Conservation (phyloP, 202 grass and related monocot species). For the Panicum hallii region DNA sequence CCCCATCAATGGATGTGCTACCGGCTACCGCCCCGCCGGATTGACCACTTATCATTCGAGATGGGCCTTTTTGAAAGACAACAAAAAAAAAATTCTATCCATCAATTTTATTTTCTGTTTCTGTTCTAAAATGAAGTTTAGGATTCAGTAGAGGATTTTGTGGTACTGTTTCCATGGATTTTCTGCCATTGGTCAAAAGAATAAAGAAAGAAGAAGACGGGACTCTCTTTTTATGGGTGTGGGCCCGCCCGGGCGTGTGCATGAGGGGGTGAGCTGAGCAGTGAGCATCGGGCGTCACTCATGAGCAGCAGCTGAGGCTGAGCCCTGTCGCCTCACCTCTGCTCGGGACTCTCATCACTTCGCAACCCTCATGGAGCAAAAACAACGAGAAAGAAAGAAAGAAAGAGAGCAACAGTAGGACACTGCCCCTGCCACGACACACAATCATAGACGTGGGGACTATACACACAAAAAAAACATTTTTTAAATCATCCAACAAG, state of each 20-base stretch:
- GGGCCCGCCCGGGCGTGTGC: constrained; percentile 34
- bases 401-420: background rate
- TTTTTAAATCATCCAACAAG: background rate
- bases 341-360: constrained; percentile 24
- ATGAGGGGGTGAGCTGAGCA: constrained; percentile 28
- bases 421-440: constrained; percentile 36
- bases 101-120: background rate
- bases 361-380: background rate
- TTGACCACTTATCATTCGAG: constrained; percentile 12
- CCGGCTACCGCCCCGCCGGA: background rate
- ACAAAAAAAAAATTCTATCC: background rate
- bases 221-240: background rate
- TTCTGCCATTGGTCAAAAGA: background rate
- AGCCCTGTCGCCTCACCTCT: constrained; percentile 12
- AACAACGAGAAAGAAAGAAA: background rate
- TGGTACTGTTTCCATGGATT: background rate
- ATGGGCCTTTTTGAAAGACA: background rate
- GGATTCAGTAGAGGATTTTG: background rate
- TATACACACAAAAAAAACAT: background rate
- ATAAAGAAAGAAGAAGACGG: background rate
- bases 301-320: background rate
- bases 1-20: background rate
- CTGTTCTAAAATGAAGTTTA: background rate
- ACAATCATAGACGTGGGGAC: constrained; percentile 58
- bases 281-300: constrained; percentile 16